Percentiles rank a stretch among this genome's conserved stretches.
Conservation (phyloP, 768 basidiomycete genomes). For the Amanita fuliginea region DNA sequence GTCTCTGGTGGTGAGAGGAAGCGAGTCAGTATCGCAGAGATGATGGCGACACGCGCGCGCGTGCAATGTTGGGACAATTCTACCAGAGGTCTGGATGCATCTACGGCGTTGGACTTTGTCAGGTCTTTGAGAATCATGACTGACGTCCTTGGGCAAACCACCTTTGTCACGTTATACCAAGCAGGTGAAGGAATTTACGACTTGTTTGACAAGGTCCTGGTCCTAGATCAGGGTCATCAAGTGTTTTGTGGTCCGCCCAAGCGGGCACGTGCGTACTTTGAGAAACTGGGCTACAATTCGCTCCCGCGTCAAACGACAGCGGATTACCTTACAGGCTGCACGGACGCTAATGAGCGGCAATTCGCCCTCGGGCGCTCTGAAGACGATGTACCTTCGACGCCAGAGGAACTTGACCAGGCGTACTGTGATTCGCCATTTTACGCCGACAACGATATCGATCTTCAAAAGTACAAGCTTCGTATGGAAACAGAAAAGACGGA, state of each 20-base stretch:
- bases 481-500: constrained; percentile 55
- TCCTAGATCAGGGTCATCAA: constrained; percentile 72
- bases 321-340: constrained; percentile 77
- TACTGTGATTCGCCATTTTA: constrained; percentile 41
- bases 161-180: constrained; percentile 76
- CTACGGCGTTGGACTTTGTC: constrained; percentile 80
- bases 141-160: constrained; percentile 71
- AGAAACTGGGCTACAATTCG: constrained; percentile 57
- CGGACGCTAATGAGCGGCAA: constrained; percentile 79
- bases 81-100: constrained; percentile 73
- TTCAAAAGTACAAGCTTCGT: constrained; percentile 41
- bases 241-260: constrained; percentile 71
- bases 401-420: constrained; percentile 54
- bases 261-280: constrained; percentile 73
- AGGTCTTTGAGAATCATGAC: constrained; percentile 75
- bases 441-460: constrained; percentile 28
- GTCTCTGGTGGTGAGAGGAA: constrained; percentile 78
- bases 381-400: constrained; percentile 51
- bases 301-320: constrained; percentile 78
- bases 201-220: constrained; percentile 80
- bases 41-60: constrained; percentile 73
- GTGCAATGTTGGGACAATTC: constrained; percentile 82
- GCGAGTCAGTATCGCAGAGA: constrained; percentile 75
- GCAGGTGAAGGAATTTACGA: constrained; percentile 73
- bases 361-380: constrained; percentile 53